Evolutionary conservation across 2,329 filamentous ascomycete species (phyloP), one percentile per base, ranked within the genome.

Genomic region (Calonectria montana): DNA sequence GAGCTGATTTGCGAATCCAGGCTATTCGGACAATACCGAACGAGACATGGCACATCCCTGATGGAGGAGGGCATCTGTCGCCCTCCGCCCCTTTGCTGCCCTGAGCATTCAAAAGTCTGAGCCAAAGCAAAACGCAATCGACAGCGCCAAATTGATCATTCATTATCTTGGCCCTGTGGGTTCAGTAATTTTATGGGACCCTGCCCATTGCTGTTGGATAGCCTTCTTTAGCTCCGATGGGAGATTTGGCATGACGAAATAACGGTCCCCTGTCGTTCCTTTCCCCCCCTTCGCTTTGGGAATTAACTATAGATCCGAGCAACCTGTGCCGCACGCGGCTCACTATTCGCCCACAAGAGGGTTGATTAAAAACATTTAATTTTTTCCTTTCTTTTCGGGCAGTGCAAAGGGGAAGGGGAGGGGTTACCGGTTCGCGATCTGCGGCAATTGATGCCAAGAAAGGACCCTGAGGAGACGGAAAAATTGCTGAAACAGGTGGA

Each of bases 401-500:
- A 47, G 43, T 47, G 43, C 43, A 21, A 39, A 59, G 21, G 31
- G 25, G 13, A 35, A 8, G 5, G 5, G 27, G 29, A 23, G 12
- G 15, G 53, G 21, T 39, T 16, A 35, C 23, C 57, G 57, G 39
- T 5, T 41, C 37, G 37, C 57, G 25, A 39, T 35, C 53, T 62
- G 57, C 57, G 57, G 57, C 39, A 62, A 62, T 62, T 59, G 53
- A 59, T 59, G 53, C 53, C 53, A 47, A 47, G 37, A 25, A 37
- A 25, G 21, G 53, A 27, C 35, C 21, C 37, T n/a, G 53, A 59
- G 10, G 29, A 37, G 31, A 55, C 35, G 41, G 48, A 21, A 47
- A 70, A 65, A 55, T 59, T 59, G 9, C 53, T 70, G 68, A 66
- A 70, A 70, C 68, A 66, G 27, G 68, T 65, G 63, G 50, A 43